phyloP scores from a whole-genome alignment of 169 alveolate genomes.

The Eimeria praecox region DNA sequence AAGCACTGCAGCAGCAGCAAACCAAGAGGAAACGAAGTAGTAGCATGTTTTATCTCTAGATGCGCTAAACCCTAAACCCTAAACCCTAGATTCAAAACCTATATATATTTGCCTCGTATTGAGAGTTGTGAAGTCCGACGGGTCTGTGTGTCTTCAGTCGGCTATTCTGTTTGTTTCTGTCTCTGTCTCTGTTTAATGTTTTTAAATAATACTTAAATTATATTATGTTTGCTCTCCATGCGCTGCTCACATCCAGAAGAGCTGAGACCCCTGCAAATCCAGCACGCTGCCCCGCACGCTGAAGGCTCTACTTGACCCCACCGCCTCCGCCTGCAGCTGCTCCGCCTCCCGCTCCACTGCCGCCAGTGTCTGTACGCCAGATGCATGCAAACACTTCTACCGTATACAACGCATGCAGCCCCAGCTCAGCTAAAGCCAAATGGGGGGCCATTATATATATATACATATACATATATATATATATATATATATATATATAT shows the following conservation, averaged over 20 bases:
- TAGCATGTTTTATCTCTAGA: no score
- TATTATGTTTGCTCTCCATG: not conserved
- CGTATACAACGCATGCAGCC: not conserved
- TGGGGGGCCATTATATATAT: not conserved
- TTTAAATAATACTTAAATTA: no score
- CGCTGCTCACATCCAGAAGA: conserved; percentile 32
- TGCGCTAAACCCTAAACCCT: not conserved
- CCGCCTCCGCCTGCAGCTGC: not conserved
- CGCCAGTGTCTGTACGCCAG: not conserved
- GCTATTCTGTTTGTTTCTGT: no score
- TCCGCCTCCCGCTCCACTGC: not conserved
- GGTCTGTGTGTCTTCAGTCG: no score
- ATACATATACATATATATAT: not conserved
- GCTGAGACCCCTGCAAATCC: conserved; percentile 1
- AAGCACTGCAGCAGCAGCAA: not conserved
- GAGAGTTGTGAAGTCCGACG: no score
- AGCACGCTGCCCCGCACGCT: not conserved
- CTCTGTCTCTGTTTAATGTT: not conserved
- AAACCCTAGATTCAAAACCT: not conserved
- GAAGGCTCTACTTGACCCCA: conserved; percentile 1
- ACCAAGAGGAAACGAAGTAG: not conserved
- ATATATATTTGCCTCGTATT: no score
- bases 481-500: not conserved
- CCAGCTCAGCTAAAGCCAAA: not conserved
- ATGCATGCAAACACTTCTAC: not conserved